Evolutionary conservation across 2,329 filamentous ascomycete species (phyloP).

Genomic region (Cercospora nicotianae): DNA sequence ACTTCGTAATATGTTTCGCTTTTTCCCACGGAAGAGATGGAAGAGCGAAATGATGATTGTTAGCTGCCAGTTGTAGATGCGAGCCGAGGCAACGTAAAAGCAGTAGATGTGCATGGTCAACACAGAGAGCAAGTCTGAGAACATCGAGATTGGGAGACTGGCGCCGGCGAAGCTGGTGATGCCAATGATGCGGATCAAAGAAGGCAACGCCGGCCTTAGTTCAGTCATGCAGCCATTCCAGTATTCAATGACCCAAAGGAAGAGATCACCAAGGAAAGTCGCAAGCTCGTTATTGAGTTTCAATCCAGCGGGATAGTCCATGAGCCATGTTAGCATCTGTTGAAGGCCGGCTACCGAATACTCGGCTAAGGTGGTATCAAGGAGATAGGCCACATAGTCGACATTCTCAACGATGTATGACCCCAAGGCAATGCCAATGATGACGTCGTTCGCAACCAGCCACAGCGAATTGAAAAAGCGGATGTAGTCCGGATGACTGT

Average conservation of each 20-base stretch:
- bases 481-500: slow-evolving; percentile 95
- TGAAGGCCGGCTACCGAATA: slow-evolving; percentile 90
- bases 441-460: slow-evolving; percentile 98
- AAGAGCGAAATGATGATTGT: slow-evolving; percentile 97
- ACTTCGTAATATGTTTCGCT: slow-evolving; percentile 93
- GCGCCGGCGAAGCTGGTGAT: slow-evolving; percentile 94
- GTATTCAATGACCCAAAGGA: slow-evolving; percentile 97
- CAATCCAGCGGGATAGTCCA: slow-evolving; percentile 90
- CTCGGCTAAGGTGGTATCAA: slow-evolving; percentile 70
- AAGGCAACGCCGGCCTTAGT: slow-evolving; percentile 76
- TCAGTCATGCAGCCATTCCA: slow-evolving; percentile 84
- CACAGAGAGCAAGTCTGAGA: slow-evolving; percentile 88
- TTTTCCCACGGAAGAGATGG: slow-evolving; percentile 96
- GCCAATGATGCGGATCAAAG: slow-evolving; percentile 87
- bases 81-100: slow-evolving; percentile 93
- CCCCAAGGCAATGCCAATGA: slow-evolving; percentile 93
- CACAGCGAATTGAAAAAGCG: slow-evolving; percentile 98
- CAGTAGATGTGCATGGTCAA: slow-evolving; percentile 96
- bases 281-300: slow-evolving; percentile 95
- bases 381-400: slow-evolving; percentile 74
- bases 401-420: slow-evolving; percentile 97
- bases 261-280: slow-evolving; percentile 89
- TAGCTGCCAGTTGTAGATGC: slow-evolving; percentile 98
- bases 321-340: slow-evolving; percentile 89
- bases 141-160: slow-evolving; percentile 93